Conservation (phyloP, 495 filamentous ascomycete species). For the Lindgomyces ingoldianus region DNA sequence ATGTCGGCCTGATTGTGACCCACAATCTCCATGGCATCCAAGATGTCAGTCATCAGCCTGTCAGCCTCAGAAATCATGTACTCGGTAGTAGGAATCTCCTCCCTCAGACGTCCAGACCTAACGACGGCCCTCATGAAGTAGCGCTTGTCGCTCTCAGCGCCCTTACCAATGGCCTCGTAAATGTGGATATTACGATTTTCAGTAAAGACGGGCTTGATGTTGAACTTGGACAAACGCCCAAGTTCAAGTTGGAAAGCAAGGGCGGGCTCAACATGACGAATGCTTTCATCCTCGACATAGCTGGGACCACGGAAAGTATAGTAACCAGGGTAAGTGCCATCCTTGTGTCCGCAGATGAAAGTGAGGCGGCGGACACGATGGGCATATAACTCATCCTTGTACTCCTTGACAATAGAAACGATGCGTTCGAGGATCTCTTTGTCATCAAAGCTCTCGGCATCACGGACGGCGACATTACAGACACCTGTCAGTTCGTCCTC, state of each 20-base stretch:
- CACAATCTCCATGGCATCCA: slow-evolving; percentile 96
- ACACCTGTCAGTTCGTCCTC: slow-evolving; percentile 85
- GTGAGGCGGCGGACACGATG: slow-evolving; percentile 85
- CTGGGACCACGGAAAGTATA: slow-evolving; percentile 94
- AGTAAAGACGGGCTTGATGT: slow-evolving; percentile 96
- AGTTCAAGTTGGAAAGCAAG: slow-evolving; percentile 98
- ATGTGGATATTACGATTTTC: slow-evolving; percentile 99
- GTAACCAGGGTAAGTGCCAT: slow-evolving; percentile 95
- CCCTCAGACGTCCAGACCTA: slow-evolving; percentile 84
- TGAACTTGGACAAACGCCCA: slow-evolving; percentile 90
- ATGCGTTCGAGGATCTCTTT: slow-evolving; percentile 75
- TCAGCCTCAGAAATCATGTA: slow-evolving; percentile 98
- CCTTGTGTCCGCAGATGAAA: slow-evolving; percentile 92
- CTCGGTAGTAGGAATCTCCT: slow-evolving; percentile 95
- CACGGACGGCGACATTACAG: slow-evolving; percentile 86
- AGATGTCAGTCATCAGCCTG: slow-evolving; percentile 93
- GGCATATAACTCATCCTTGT: slow-evolving; percentile 78
- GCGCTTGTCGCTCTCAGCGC: slow-evolving; percentile 89
- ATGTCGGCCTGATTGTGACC: slow-evolving; percentile 99
- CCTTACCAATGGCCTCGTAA: slow-evolving; percentile 94
- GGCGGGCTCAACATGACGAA: slow-evolving; percentile 95
- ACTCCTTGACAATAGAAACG: slow-evolving; percentile 69
- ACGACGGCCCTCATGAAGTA: slow-evolving; percentile 98
- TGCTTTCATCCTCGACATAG: slow-evolving; percentile 88
- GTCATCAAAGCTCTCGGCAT: slow-evolving; percentile 85